Evolutionary conservation across 352 stramenopile species (phyloP), one percentile per base, ranked within the genome.

Genomic region (Phytophthora parvispora): DNA sequence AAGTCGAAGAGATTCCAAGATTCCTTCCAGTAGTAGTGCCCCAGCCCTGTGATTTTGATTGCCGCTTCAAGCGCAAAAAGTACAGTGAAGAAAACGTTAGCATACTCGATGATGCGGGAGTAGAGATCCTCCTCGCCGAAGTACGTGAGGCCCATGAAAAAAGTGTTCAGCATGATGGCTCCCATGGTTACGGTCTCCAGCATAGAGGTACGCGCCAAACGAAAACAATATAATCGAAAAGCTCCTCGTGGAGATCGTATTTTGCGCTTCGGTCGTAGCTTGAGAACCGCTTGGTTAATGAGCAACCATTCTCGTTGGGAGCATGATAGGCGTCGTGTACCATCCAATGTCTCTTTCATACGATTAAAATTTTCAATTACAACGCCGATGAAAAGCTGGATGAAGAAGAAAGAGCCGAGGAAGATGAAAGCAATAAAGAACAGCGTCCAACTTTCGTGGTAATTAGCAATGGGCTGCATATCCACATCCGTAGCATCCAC

Each of bases 301-400:
- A 88, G 81, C 40, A 93, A 74, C 87, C 86, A 95, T 63, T 91
- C 81, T 56, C 90, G 79, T 64, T 96, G 87, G 1, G 84, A 77
- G 5, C 74, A 80, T 9, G 91, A 96, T 60, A 97, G 85, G 16
- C 95, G 55, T 32, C 77, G 78, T 15, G 83, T 91, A 6, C 82
- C 80, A 47, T 88, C 80, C 22, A 90, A 55, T 38, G 84, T 88
- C 29, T 88, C 77, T 43, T 90, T 90, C 82, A 90, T 90, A 4
- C 72, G 78, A 32, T 93, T 93, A 56, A 97, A 98, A 55, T 97
- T 97, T 62, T 98, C 92, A 32, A 98, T 94, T 56, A 98, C 87
- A 25, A 98, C 91, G 28, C 92, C 94, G 5, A 97, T 92, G 69
- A 98, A 98, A 4, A 98, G 78, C 64, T 98, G 92, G 38, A 97